These are phyloP conservation scores for Beauveria bassiana DNA, from an alignment of 2,329 filamentous ascomycete species.

Conservation along the genomic window DNA sequence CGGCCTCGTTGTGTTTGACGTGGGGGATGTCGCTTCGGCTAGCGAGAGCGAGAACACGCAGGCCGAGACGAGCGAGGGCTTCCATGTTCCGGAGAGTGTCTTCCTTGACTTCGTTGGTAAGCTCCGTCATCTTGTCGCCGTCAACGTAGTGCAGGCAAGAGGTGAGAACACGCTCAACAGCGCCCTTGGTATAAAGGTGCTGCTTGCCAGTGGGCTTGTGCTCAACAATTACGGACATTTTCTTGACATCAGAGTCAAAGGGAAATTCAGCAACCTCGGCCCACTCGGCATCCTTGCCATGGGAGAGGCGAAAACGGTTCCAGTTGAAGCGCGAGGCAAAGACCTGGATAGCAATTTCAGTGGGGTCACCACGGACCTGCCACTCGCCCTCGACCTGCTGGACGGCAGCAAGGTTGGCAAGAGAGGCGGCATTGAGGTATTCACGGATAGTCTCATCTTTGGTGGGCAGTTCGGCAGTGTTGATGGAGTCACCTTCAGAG, in stretches of 20 bases:
- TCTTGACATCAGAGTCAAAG: slow-evolving; percentile 68
- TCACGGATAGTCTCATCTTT: slow-evolving; percentile 41
- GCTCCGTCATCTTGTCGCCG: slow-evolving; percentile 33
- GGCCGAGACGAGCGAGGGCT: slow-evolving; percentile 54
- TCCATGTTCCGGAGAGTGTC: slow-evolving; percentile 63
- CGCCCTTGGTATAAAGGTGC: slow-evolving; percentile 56
- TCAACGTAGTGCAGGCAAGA: slow-evolving; percentile 48
- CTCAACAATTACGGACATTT: slow-evolving; percentile 65
- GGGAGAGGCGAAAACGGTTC: slow-evolving; percentile 45
- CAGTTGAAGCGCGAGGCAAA: slow-evolving; percentile 62
- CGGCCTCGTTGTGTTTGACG: slow-evolving; percentile 27
- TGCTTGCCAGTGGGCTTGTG: slow-evolving; percentile 31
- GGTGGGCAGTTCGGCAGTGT: slow-evolving; percentile 28
- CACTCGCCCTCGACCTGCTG: slow-evolving; percentile 47
- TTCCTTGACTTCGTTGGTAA: slow-evolving; percentile 46
- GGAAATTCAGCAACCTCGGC: slow-evolving; percentile 59
- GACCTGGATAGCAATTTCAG: slow-evolving; percentile 68
- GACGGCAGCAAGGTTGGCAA: slow-evolving; percentile 59
- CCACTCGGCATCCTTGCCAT: slow-evolving; percentile 44
- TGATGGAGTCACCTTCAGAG: slow-evolving; percentile 20
- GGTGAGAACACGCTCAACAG: slow-evolving; percentile 60
- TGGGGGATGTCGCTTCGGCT: slow-evolving; percentile 35
- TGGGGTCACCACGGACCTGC: slow-evolving; percentile 55
- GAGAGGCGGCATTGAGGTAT: slow-evolving; percentile 54
- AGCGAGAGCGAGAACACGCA: slow-evolving; percentile 62